Conservation (phyloP, 305 asterid species). For the Fraxinus albicans region DNA sequence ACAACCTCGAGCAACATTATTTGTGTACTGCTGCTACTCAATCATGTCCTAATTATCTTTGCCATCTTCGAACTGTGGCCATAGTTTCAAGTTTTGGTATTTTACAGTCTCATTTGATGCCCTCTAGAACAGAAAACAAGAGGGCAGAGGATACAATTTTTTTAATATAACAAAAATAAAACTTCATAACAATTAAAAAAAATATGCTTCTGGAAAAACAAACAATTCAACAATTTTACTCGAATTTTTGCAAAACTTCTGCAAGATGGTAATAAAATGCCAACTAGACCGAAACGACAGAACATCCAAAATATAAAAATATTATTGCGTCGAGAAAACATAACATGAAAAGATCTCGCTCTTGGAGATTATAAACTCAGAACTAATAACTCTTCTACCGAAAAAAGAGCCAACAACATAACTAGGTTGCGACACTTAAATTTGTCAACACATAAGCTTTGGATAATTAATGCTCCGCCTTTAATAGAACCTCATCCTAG, state of each 20-base stretch:
- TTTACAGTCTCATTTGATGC: background rate
- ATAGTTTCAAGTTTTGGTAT: background rate
- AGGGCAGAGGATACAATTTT: background rate
- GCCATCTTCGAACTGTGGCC: background rate
- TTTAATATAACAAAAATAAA: no score
- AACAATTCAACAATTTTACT: background rate
- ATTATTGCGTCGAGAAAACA: constrained; percentile 26
- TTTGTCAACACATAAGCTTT: constrained; percentile 27
- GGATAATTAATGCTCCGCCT: constrained; percentile 23
- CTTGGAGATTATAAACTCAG: constrained; percentile 27
- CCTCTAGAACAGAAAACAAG: background rate
- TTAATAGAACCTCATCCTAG: constrained; percentile 33
- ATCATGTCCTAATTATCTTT: background rate
- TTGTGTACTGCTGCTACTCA: background rate
- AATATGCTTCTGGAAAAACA: background rate
- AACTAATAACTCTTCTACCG: constrained; percentile 29
- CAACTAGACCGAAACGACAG: background rate
- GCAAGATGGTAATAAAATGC: background rate
- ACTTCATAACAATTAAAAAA: background rate
- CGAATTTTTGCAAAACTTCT: background rate
- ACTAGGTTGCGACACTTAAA: constrained; percentile 20
- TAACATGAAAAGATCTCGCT: constrained; percentile 31
- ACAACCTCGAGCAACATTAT: background rate
- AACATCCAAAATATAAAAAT: constrained; percentile 3
- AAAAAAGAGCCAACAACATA: constrained; percentile 27